Percentiles rank a stretch among this genome's conserved stretches.
phyloP scores from a whole-genome alignment of 2,329 filamentous ascomycete genomes.

The Colletotrichum sp. region DNA sequence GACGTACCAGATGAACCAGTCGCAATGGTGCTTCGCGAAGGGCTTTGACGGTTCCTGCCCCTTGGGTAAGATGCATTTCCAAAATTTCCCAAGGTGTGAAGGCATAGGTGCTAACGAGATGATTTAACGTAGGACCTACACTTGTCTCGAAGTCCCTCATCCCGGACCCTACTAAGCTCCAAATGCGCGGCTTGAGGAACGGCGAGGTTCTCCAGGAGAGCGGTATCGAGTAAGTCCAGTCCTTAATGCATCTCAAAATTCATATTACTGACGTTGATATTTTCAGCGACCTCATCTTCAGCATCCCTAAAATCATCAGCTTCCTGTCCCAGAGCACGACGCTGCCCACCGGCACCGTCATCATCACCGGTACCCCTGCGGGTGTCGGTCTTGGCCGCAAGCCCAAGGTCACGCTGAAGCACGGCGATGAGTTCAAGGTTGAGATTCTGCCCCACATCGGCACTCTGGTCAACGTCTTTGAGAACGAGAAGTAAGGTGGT shows the following conservation, averaged over 20 bases:
- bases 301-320: constrained; percentile 47
- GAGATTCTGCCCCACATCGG: constrained; percentile 48
- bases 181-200: constrained; percentile 52
- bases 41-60: constrained; percentile 62
- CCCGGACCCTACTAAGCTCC: constrained; percentile 43
- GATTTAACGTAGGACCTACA: constrained; percentile 41
- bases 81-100: neutral
- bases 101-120: fast-evolving
- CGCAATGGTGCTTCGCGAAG: constrained; percentile 63
- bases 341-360: constrained; percentile 42
- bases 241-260: constrained; percentile 28
- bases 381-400: constrained; percentile 43
- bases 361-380: constrained; percentile 48
- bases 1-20: constrained; percentile 57
- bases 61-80: constrained; percentile 27
- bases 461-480: constrained; percentile 38
- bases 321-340: constrained; percentile 49
- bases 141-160: constrained; percentile 50
- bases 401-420: constrained; percentile 39
- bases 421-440: constrained; percentile 47
- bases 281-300: constrained; percentile 55
- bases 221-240: constrained; percentile 27
- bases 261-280: constrained; percentile 23
- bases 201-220: constrained; percentile 55
- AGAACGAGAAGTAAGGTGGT: constrained; percentile 3